Conservation (phyloP, 129 eudicot species). For the Ambrosia artemisiifolia region DNA sequence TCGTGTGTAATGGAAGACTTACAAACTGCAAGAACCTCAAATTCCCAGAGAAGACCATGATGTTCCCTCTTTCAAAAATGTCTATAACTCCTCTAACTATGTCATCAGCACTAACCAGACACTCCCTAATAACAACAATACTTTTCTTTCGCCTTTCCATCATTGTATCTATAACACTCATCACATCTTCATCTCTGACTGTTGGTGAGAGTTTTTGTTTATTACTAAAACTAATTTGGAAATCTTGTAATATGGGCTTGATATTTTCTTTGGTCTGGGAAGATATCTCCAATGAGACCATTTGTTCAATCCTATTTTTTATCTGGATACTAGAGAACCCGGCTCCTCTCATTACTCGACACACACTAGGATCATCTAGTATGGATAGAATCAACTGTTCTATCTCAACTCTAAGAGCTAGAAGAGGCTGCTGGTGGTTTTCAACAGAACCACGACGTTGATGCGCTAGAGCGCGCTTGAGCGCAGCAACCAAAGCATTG, state of each 20-base stretch:
- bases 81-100: slow-evolving; percentile 61
- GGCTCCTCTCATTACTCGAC: slow-evolving; percentile 94
- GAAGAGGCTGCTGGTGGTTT: slow-evolving; percentile 72
- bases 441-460: slow-evolving; percentile 83
- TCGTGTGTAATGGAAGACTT: slow-evolving; percentile 64
- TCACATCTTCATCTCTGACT: slow-evolving; percentile 50
- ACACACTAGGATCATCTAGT: slow-evolving; percentile 92
- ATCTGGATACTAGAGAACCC: slow-evolving; percentile 83
- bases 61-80: slow-evolving; percentile 57
- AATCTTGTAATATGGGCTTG: slow-evolving; percentile 21
- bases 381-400: slow-evolving; percentile 79
- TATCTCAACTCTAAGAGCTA: slow-evolving; percentile 78
- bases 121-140: slow-evolving; percentile 62
- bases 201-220: slow-evolving; percentile 22
- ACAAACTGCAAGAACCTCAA: slow-evolving; percentile 64
- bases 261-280: slow-evolving; percentile 40
- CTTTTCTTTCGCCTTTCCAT: slow-evolving; percentile 58
- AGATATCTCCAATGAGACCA: slow-evolving; percentile 33
- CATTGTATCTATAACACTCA: slow-evolving; percentile 60
- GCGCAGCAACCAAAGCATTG: slow-evolving; percentile 84
- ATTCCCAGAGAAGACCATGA: slow-evolving; percentile 24
- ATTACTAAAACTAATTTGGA: too few relatives aligned
- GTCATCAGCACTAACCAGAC: slow-evolving; percentile 53
- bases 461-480: slow-evolving; percentile 88
- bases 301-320: slow-evolving; percentile 66